These are phyloP conservation scores for Phytopythium chamaehyphon DNA, from an alignment of 352 stramenopile genomes.

Conservation along the genomic window DNA sequence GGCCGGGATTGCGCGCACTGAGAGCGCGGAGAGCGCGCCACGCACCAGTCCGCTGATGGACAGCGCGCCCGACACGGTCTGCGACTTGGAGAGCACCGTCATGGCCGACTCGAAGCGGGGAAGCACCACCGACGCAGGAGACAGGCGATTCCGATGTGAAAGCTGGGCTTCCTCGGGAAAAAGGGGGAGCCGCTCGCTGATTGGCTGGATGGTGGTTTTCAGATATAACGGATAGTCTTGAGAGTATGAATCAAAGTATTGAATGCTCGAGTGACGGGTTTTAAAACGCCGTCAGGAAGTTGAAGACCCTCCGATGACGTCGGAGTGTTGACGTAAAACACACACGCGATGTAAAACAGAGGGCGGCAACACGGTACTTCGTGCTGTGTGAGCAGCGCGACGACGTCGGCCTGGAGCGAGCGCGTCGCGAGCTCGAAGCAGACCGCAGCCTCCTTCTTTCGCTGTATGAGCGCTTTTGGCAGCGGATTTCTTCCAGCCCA, in stretches of 20 bases:
- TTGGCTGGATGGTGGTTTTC: slow-evolving; percentile 4
- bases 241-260: too few species aligned
- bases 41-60: slow-evolving; percentile 46
- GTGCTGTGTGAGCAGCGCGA: too few species aligned
- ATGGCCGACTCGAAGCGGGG: slow-evolving; percentile 14
- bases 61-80: slow-evolving; percentile 29
- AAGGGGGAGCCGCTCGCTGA: neutral
- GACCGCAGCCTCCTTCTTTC: too few species aligned
- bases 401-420: too few species aligned
- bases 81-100: slow-evolving; percentile 58
- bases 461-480: too few species aligned
- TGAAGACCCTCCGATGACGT: neutral
- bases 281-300: neutral
- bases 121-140: neutral
- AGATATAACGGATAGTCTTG: too few species aligned
- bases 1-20: neutral
- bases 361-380: too few species aligned
- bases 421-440: too few species aligned
- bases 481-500: too few species aligned
- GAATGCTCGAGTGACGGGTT: too few species aligned
- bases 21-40: too few species aligned
- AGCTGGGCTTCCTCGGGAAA: neutral
- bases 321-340: slow-evolving; percentile 12
- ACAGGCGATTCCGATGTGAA: slow-evolving; percentile 20
- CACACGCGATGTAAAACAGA: too few species aligned